Percentiles rank a stretch among this genome's conserved stretches.
These are phyloP conservation scores for Corrigiola litoralis DNA, from an alignment of 179 eudicot genomes.

Conservation along the genomic window DNA sequence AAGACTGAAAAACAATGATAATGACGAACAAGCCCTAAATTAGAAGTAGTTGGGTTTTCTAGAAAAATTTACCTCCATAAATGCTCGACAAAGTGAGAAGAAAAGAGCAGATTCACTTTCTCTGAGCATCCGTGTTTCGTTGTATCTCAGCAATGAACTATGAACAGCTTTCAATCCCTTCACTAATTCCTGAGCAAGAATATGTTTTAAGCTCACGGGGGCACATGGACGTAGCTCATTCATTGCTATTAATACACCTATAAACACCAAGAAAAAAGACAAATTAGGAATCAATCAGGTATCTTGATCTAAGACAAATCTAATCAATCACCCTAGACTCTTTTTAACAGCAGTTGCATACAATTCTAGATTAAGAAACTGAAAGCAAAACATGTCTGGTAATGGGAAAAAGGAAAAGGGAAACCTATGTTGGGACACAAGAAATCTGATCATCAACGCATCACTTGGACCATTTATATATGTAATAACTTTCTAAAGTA, in stretches of 20 bases:
- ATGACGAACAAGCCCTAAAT: too few relatives aligned
- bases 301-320: neutral
- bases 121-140: constrained; percentile 71
- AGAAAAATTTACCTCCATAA: constrained; percentile 60
- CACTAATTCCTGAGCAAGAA: constrained; percentile 86
- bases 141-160: constrained; percentile 74
- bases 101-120: constrained; percentile 82
- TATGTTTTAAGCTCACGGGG: constrained; percentile 80
- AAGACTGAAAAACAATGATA: too few relatives aligned
- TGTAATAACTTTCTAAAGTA: neutral
- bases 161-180: constrained; percentile 84
- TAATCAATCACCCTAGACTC: neutral
- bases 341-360: neutral
- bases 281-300: constrained; percentile 6
- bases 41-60: neutral
- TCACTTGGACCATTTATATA: neutral
- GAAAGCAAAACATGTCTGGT: neutral
- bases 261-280: neutral
- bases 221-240: constrained; percentile 96
- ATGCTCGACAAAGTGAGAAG: constrained; percentile 88
- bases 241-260: constrained; percentile 95
- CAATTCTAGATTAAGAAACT: neutral
- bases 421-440: neutral
- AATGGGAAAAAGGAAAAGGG: neutral
- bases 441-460: neutral